Evolutionary conservation across 2,329 filamentous ascomycete species (phyloP).

Genomic region (Orbilia brochopaga): DNA sequence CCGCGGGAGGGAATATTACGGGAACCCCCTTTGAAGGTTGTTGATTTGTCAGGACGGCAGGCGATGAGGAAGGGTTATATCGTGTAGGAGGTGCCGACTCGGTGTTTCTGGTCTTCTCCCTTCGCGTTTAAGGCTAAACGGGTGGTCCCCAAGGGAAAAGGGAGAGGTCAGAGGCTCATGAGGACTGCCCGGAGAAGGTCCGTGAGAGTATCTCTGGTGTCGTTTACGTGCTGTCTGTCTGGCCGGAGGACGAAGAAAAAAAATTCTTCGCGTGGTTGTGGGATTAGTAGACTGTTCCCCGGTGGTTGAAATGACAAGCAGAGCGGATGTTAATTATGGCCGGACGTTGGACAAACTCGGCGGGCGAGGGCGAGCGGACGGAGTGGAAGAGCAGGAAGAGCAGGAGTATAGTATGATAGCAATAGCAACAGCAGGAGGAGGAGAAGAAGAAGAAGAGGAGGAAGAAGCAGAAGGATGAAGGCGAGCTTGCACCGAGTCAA

Average conservation of each 20-base stretch:
- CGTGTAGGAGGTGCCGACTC: constrained; percentile 23
- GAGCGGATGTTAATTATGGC: background rate
- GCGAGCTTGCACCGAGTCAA: too few relatives aligned
- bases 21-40: background rate
- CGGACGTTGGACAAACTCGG: constrained; percentile 6
- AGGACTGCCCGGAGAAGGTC: constrained; percentile 18
- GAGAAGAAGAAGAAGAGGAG: background rate
- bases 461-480: too few relatives aligned
- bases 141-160: constrained; percentile 35
- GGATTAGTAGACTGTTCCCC: constrained; percentile 12
- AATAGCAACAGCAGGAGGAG: background rate
- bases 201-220: background rate
- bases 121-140: constrained; percentile 50
- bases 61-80: constrained; percentile 16
- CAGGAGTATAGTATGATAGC: background rate
- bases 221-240: constrained; percentile 2
- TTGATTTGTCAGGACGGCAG: background rate
- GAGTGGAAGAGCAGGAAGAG: background rate
- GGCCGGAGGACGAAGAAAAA: constrained; percentile 4
- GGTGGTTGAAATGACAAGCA: background rate
- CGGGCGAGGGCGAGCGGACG: background rate
- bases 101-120: constrained; percentile 16
- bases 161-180: constrained; percentile 43
- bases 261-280: constrained; percentile 47
- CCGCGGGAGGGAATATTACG: background rate